A percentile compares a stretch with the other conserved stretches of the same genome.
Evolutionary conservation across 2,329 filamentous ascomycete genomes (phyloP).

Genomic region (Tolypocladium cylindrosporum): DNA sequence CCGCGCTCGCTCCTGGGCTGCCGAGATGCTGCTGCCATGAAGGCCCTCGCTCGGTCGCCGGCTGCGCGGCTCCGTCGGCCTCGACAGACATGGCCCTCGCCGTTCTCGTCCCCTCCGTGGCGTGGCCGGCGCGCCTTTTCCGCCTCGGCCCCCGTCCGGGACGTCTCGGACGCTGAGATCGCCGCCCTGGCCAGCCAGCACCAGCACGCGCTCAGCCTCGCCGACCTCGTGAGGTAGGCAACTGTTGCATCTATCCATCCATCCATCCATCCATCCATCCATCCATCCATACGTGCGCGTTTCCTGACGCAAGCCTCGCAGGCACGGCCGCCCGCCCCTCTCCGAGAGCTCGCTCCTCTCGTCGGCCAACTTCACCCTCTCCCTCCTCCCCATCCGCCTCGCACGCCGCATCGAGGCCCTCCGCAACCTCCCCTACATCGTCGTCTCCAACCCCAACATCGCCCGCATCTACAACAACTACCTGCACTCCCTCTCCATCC

Average conservation of each 20-base stretch:
- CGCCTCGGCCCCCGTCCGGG: not conserved
- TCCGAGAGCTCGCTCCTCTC: constrained; percentile 70
- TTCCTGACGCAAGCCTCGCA: constrained; percentile 14
- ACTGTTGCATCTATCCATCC: too few species aligned
- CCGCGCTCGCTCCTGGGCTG: too few species aligned
- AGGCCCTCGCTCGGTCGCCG: not conserved
- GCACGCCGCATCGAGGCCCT: constrained; percentile 90
- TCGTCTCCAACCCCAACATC: constrained; percentile 95
- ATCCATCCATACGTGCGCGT: too few species aligned
- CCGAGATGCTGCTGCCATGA: constrained; percentile 5
- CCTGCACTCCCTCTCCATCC: constrained; percentile 79
- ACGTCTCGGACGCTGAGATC: constrained; percentile 64
- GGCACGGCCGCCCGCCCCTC: constrained; percentile 73
- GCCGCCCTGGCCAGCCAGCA: constrained; percentile 66
- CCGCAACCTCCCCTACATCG: constrained; percentile 90
- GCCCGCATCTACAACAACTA: constrained; percentile 95
- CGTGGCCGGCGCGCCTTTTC: not conserved
- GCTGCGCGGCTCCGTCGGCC: not conserved
- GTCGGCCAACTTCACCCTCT: constrained; percentile 92
- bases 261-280: too few species aligned
- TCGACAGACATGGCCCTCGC: not conserved
- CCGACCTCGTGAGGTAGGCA: constrained; percentile 74
- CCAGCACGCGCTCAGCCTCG: constrained; percentile 72
- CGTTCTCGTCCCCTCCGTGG: not conserved
- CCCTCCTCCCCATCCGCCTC: constrained; percentile 81